These are phyloP conservation scores for Pulveroboletus ravenelii DNA, from an alignment of 768 basidiomycete species.

Conservation along the genomic window DNA sequence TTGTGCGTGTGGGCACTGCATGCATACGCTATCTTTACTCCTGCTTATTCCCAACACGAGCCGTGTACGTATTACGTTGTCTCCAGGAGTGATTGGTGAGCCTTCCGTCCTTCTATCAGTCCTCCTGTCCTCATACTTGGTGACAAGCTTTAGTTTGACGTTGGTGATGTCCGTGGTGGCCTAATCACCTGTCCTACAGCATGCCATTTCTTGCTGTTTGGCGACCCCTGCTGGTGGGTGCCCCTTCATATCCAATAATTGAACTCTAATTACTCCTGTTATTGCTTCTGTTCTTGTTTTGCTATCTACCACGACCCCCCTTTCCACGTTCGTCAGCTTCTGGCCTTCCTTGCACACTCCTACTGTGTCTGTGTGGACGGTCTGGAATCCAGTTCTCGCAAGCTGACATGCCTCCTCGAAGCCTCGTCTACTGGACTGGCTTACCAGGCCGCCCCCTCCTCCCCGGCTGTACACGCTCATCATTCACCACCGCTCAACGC, in stretches of 20 bases:
- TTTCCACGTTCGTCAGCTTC: slow-evolving; percentile 8
- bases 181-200: not conserved
- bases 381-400: slow-evolving; percentile 6
- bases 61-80: slow-evolving; percentile 20
- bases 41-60: slow-evolving; percentile 15
- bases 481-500: not conserved
- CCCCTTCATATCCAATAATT: slow-evolving; percentile 25
- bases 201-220: slow-evolving; percentile 9
- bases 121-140: not conserved
- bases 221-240: slow-evolving; percentile 5
- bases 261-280: slow-evolving; percentile 18
- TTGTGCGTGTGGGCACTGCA: slow-evolving; percentile 18
- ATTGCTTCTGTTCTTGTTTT: slow-evolving; percentile 1
- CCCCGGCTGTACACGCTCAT: not conserved
- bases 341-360: not conserved
- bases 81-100: slow-evolving; percentile 14
- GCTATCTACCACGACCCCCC: not conserved
- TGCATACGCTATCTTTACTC: slow-evolving; percentile 21
- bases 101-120: slow-evolving; percentile 12
- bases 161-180: not conserved
- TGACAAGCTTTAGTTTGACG: slow-evolving; percentile 21
- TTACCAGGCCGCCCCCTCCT: not conserved
- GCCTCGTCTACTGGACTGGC: not conserved
- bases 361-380: slow-evolving; percentile 1
- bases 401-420: not conserved